Evolutionary conservation across 1,284 basidiomycete species (phyloP), one percentile per base, ranked within the genome.

Genomic region (Inonotus obliquus): DNA sequence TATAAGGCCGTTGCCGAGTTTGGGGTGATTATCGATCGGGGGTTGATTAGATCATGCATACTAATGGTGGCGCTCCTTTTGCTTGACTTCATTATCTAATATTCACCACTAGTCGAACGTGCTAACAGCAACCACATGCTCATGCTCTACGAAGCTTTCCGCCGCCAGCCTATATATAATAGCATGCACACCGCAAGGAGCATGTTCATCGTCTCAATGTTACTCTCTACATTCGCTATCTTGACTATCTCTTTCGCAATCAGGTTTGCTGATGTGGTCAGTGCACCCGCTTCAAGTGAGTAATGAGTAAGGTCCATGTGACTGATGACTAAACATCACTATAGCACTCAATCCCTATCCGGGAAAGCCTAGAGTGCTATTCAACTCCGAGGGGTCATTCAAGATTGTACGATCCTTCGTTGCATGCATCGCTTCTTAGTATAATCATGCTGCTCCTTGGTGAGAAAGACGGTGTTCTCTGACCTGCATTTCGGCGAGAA

Each of bases 401-500:
- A 87, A 86, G 69, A 68, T 89, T 51, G 58, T 59, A 49, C 37
- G 49, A 37, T 11, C 21, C n/a, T n/a, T n/a, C n/a, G n/a, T 25
- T 4, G 7, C 41, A 19, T 17, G 10, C 9, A 14, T 37, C 45
- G 37, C 32, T 4, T 9, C 9, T 9, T 4, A 32, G 9, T 32
- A 32, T 48, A 37, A 19, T 5, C 9, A 9, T 29, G 44, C 27
- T 6, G n/a, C 4, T 13, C 29, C 17, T n/a, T 14, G 41, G 21
- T 14, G 21, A 9, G 37, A 44, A 55, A 47, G 44, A 47, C 39
- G 44, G 77, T 89, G 3, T 86, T 88, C 69, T 86, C 84, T 2
- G 86, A 88, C 66, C 69, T 87, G 35, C 86, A 88, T 67, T 87
- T 78, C 63, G 86, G 86, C 23, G 86, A 87, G 70, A 85, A 87